Percentiles rank a stretch among this genome's conserved stretches.
phyloP scores from a whole-genome alignment of 2,329 filamentous ascomycete species.

The Fusarium sp. region DNA sequence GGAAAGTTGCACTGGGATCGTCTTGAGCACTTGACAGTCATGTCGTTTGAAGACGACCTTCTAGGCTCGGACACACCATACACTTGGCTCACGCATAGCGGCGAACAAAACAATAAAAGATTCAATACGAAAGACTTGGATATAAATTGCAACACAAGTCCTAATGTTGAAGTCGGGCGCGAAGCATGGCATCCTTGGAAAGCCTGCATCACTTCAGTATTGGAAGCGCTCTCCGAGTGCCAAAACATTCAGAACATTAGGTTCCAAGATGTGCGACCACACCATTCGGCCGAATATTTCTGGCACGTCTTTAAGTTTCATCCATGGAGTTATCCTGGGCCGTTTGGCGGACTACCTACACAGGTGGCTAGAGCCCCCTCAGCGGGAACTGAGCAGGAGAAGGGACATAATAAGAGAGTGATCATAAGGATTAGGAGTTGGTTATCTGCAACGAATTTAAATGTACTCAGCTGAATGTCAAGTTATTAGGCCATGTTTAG shows the following conservation, averaged over 20 bases:
- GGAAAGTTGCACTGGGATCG: not conserved
- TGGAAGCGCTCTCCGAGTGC: not conserved
- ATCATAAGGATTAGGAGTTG: not conserved
- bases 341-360: not conserved
- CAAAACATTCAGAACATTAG: not conserved
- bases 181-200: not conserved
- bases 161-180: not conserved
- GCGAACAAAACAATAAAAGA: not conserved
- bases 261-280: not conserved
- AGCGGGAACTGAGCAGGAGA: not conserved
- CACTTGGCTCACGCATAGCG: not conserved
- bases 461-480: not conserved
- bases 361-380: not conserved
- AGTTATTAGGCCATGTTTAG: not conserved
- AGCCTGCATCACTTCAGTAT: not conserved
- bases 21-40: not conserved
- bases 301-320: not conserved
- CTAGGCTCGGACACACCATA: not conserved
- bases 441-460: not conserved
- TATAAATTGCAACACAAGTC: not conserved
- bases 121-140: not conserved
- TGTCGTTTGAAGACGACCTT: not conserved
- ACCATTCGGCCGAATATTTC: not conserved
- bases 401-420: not conserved
- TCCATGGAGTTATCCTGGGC: not conserved